Evolutionary conservation across 2,329 filamentous ascomycete species (phyloP), one percentile per base, ranked within the genome.

Genomic region (Dactylellina cionopaga): DNA sequence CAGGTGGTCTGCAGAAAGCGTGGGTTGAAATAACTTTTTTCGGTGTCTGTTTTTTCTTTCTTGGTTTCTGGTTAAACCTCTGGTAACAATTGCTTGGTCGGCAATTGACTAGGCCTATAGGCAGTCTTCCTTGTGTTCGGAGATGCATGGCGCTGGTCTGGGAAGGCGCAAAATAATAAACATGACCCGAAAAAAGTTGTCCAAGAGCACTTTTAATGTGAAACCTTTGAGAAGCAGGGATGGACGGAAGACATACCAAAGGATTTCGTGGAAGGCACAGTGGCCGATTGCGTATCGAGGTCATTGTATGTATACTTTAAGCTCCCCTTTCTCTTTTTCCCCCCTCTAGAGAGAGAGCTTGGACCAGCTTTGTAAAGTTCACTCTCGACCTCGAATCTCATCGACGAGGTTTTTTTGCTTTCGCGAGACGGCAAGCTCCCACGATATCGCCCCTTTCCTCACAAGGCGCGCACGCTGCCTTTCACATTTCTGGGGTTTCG

Each of bases 171-270:
- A 46, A 56, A 54, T 58, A 58, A 35, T 27, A 63, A 71, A 71
- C 37, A 65, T 65, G 33, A 41, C 41, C 60, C 31, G 41, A 44
- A 43, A 39, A 55, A 19, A 55, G 15, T 22, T 39, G n/a, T 3
- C 17, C 24, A 43, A 46, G 59, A 56, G 49, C 60, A 43, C 62
- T 58, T 47, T 51, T 43, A 44, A 64, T 71, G 66, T 71, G 66
- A 71, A 71, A 71, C 66, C 44, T 63, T 19, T 70, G 37, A 46
- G 17, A 44, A 62, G 49, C 64, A 69, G 54, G 66, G 66, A 56
- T 43, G 43, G 13, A 39, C 52, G 52, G 51, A 41, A 51, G 24
- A 54, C 44, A 70, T 56, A 49, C 65, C 65, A 70, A 56, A 70
- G 65, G 65, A 63, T 55, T 68, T 29, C 58, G 51, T 19, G 46